Evolutionary conservation across 2,329 filamentous ascomycete genomes (phyloP), one percentile per base, ranked within the genome.

Genomic region (Colletotrichum falcatum): DNA sequence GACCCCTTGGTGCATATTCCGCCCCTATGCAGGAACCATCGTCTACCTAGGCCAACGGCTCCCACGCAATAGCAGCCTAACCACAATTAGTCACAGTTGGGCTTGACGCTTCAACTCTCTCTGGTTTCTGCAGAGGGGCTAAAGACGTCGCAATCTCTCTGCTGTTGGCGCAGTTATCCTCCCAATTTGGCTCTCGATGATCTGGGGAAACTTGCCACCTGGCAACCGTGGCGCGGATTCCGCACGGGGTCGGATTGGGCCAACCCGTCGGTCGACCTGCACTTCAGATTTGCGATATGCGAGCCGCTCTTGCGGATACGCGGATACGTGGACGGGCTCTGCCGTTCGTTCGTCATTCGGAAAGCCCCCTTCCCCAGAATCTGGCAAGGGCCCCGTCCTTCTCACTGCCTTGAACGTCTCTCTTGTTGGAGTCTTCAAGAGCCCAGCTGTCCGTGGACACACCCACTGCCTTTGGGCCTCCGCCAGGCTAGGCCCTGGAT

Each of bases 21-120:
- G 64, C 68, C 53, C 9, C 28, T 58, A 68, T 68, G 64, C 68
- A 70, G 68, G 67, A 67, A 67, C 68, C 37, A 33, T 33, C 30
- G 30, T 35, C 28, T 33, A 58, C 53, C 64, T 59, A 42, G 46
- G 58, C 64, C 67, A 70, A 67, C 62, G 37, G 23, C 44, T 54
- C 44, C 37, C 35, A 61, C 51, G 18, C 18, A 65, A 33, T 26
- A 51, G 37, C 51, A 35, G 33, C 33, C n/a, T 64, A 37, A 44
- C 59, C 35, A 51, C 46, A n/a, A 20, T 39, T 39, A 18, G 53
- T 9, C 26, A 14, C 59, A 37, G 30, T 35, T 33, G 30, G 26
- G 55, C 35, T 46, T 60, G 30, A 39, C 46, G n/a, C 20, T 5
- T 20, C n/a, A 30, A 33, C 23, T 39, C 20, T 44, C 23, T 66